Conservation (phyloP, 768 basidiomycete genomes). For the Crassisporium funariophilum region DNA sequence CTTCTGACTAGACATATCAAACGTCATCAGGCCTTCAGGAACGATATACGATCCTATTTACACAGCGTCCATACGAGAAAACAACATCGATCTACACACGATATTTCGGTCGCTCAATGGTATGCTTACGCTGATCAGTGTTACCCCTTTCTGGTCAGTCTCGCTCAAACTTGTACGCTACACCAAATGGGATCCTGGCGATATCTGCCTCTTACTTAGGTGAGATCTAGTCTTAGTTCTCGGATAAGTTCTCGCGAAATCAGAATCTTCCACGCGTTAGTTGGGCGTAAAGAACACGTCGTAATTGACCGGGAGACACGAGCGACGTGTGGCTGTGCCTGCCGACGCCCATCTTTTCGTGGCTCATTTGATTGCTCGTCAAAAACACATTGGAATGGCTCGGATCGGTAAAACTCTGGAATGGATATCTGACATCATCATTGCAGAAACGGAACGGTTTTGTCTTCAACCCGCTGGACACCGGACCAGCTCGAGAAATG, state of each 20-base stretch:
- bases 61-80: slow-evolving; percentile 47
- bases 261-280: not conserved
- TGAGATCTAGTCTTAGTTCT: slow-evolving; percentile 33
- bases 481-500: slow-evolving; percentile 54
- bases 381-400: too few species aligned
- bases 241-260: not conserved
- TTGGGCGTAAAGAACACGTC: too few species aligned
- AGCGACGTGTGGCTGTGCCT: too few species aligned
- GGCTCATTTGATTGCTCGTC: too few species aligned
- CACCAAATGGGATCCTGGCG: slow-evolving; percentile 59
- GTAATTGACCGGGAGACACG: too few species aligned
- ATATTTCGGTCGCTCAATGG: slow-evolving; percentile 58
- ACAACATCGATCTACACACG: slow-evolving; percentile 56
- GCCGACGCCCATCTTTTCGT: too few species aligned
- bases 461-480: slow-evolving; percentile 59
- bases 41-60: slow-evolving; percentile 62
- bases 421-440: slow-evolving; percentile 14
- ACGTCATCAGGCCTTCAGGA: slow-evolving; percentile 24
- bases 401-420: too few species aligned
- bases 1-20: not conserved
- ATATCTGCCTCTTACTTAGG: slow-evolving; percentile 69
- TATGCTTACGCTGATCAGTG: slow-evolving; percentile 54
- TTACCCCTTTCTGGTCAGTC: slow-evolving; percentile 72
- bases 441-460: slow-evolving; percentile 51
- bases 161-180: slow-evolving; percentile 75